Evolutionary conservation across 2,329 filamentous ascomycete species (phyloP).

Genomic region (Zasmidium cellare): DNA sequence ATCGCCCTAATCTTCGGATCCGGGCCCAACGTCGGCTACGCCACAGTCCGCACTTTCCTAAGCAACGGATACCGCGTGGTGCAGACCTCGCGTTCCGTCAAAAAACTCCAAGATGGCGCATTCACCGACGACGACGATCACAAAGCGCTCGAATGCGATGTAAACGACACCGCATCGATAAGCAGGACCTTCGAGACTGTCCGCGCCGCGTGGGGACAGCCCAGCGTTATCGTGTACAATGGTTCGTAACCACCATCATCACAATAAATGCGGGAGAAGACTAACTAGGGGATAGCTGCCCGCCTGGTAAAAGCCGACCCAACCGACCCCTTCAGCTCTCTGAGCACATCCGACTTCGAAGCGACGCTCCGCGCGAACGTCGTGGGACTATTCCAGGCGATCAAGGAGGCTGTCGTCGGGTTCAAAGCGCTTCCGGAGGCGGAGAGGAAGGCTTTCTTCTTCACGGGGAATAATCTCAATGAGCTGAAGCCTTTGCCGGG

Average conservation of each 20-base stretch:
- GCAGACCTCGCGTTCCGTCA: conserved; percentile 39
- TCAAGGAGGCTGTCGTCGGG: not conserved
- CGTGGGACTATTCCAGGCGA: not conserved
- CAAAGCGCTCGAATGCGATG: conserved; percentile 33
- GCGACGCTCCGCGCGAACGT: not conserved
- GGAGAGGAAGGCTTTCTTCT: not conserved
- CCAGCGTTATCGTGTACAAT: conserved; percentile 49
- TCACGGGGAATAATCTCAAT: not conserved
- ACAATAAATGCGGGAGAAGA: not conserved
- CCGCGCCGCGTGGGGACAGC: conserved; percentile 36
- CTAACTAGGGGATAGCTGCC: not conserved
- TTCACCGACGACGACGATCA: conserved; percentile 2
- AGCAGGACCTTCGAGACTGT: conserved; percentile 41
- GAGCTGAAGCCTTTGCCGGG: not conserved
- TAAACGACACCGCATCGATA: conserved; percentile 39
- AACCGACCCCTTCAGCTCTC: not conserved
- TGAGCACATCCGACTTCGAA: not conserved
- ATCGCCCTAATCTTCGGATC: conserved; percentile 46
- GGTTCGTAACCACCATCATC: conserved; percentile 17
- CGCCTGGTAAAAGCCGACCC: not conserved
- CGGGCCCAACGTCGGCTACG: conserved; percentile 43
- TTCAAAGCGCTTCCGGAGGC: not conserved
- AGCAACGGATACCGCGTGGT: conserved; percentile 47
- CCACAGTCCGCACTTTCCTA: conserved; percentile 41
- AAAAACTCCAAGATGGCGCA: conserved; percentile 23